Percentiles rank a stretch among this genome's conserved stretches.
Evolutionary conservation across 1,139 yeast genomes (phyloP).

Genomic region (Entelexis sorbosivorans): DNA sequence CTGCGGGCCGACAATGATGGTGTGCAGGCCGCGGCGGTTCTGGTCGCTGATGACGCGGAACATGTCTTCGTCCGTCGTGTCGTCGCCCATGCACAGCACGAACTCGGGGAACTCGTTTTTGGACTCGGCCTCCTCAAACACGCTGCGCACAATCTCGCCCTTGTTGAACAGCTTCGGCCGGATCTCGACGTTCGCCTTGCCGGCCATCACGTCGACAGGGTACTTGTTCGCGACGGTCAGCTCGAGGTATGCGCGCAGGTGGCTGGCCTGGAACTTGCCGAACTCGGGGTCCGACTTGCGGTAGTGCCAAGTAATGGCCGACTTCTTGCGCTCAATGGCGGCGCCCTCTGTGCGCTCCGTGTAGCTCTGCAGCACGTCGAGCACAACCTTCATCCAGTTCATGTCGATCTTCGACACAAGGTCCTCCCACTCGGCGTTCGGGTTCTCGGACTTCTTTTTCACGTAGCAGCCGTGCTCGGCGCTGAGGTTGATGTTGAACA

Average conservation of each 20-base stretch:
- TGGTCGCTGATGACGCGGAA: conserved; percentile 48
- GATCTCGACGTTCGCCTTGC: conserved; percentile 94
- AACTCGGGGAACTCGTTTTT: conserved; percentile 49
- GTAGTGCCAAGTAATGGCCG: conserved; percentile 96
- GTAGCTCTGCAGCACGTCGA: conserved; percentile 56
- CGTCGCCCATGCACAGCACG: conserved; percentile 86
- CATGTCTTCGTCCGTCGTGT: conserved; percentile 96
- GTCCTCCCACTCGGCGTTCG: conserved; percentile 56
- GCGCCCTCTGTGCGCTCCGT: conserved; percentile 90
- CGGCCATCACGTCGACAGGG: conserved; percentile 93
- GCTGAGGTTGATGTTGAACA: conserved; percentile 59
- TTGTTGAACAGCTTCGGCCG: conserved; percentile 89
- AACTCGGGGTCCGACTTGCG: conserved; percentile 88
- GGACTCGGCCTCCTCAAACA: conserved; percentile 47
- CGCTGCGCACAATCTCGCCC: conserved; percentile 84
- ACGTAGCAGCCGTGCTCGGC: conserved; percentile 98
- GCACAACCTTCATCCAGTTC: conserved; percentile 85
- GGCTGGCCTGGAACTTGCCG: conserved; percentile 75
- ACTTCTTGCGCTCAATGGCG: conserved; percentile 74
- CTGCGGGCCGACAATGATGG: conserved; percentile 93
- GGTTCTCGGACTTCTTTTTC: conserved; percentile 45
- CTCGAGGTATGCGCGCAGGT: conserved; percentile 55
- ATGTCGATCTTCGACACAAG: conserved; percentile 74
- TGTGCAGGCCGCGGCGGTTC: conserved; percentile 42
- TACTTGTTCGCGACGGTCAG: conserved; percentile 51